Evolutionary conservation across 345 rosid species (phyloP), one percentile per base, ranked within the genome.

Genomic region (Brassica juncea): DNA sequence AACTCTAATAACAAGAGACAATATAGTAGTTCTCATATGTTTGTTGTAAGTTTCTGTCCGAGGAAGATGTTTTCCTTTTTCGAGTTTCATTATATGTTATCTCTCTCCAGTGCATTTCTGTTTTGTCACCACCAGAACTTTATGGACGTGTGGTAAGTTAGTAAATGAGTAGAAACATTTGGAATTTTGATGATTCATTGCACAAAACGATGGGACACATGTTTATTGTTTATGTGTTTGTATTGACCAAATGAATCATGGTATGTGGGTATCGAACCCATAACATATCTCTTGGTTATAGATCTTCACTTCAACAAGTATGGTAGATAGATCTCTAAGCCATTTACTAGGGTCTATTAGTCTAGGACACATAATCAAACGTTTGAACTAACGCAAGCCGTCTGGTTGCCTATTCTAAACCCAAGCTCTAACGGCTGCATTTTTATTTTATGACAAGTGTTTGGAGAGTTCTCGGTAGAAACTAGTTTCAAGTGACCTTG

Each of bases 1-100:
- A 73, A 47, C 70, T 79, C 31, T 34, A 47, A 49, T 68, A 73
- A 73, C 78, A 49, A 66, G 55, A 73, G 70, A 47, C 57, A 25
- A 25, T 67, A 65, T 79, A 73, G 68, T 72, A 47, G 34, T 9
- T 59, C 23, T 15, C 68, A 10, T 30, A 42, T 60, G 74, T 60
- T 67, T 66, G 73, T 59, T 59, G 68, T 25, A 60, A 21, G 65
- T 66, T 11, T 66, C 14, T 44, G 69, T 59, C 1, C 10, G 69
- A 15, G 55, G 31, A 61, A 79, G 31, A 42, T 62, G 27, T 25
- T 42, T 31, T 31, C 27, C 3, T 59, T 19, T 12, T 16, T 5
- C 28, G 60, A 4, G 30, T 42, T 71, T 21, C 32, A 42, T 5
- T 15, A 6, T 28, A 10, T 77, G 8, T 71, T 28, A 7, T n/a